Base-by-base conservation (phyloP, 169 alveolate genomes). In the Besnoitia besnoiti region DNA sequence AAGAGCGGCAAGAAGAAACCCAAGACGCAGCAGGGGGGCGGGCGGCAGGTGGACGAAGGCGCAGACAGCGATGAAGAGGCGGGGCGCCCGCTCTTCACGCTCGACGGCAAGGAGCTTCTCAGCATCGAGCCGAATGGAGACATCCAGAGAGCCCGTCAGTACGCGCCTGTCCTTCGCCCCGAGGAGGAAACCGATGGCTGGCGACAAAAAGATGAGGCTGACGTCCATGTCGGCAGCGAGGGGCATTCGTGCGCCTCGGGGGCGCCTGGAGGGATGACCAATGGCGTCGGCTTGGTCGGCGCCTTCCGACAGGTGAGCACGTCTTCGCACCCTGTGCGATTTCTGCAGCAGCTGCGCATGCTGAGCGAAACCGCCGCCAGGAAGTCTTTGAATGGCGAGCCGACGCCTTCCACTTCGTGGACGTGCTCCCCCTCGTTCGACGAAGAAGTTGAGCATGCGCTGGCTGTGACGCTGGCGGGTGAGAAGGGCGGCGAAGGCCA, bases 141-240 rank as follows among this genome's bases (percentile, higher is more conserved):
- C 33, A 50, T 89, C 7, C 59, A 77, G 12, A 44, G 27, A 2
- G 88, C 89, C 10, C 46, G 35, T 27, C 93, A 89, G 80, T 21
- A 46, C 61, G 93, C 93, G 46, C 93, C 89, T 44, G 50, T 89
- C 8, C 89, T 89, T 8, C n/a, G 89, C 19, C 50, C 39, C 61
- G 93, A 30, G 21, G 93, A 89, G 80, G 89, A 89, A 39, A 47
- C 44, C 4, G 93, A 89, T 46, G 55, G 85, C 85, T 55, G 49
- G 80, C 80, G 80, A 5, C 44, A 8, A 1, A n/a, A 47, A 19
- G 55, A 24, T 42, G 89, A 55, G 33, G 75, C 33, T 46, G 76
- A 44, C 40, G 62, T 3, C 16, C 33, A 44, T 42, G 89, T 7
- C 12, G 89, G 55, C 79, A 0, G 33, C 27, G 40, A 10, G 40